Evolutionary conservation across 148 eudicot species (phyloP).

Genomic region (Drosera capensis): DNA sequence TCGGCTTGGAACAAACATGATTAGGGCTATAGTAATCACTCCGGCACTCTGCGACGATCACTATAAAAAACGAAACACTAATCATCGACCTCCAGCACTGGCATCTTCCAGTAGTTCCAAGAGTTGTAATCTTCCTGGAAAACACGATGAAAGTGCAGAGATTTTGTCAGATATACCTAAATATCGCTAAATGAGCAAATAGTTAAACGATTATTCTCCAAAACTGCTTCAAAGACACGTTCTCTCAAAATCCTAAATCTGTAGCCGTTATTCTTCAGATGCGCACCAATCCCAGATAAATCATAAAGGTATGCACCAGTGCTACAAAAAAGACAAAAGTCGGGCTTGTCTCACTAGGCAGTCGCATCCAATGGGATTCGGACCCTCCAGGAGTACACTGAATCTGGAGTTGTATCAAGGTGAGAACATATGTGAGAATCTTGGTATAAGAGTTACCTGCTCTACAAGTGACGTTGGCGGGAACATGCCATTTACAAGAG

Average conservation of each 20-base stretch:
- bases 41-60: too few relatives aligned
- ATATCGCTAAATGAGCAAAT: neutral
- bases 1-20: too few relatives aligned
- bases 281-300: neutral
- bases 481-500: conserved; percentile 93
- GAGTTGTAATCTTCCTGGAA: conserved; percentile 87
- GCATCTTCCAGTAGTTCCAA: conserved; percentile 96
- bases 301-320: neutral
- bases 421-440: too few relatives aligned
- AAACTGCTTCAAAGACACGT: too few relatives aligned
- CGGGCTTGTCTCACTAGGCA: too few relatives aligned
- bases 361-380: too few relatives aligned
- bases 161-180: neutral
- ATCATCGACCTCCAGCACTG: conserved; percentile 55
- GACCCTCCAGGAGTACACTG: too few relatives aligned
- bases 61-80: conserved; percentile 1
- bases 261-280: too few relatives aligned
- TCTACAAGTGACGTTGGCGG: conserved; percentile 87
- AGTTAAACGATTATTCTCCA: neutral
- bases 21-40: too few relatives aligned
- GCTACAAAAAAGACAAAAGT: neutral
- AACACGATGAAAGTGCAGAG: neutral
- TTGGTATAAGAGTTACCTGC: conserved; percentile 37
- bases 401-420: too few relatives aligned
- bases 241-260: too few relatives aligned